phyloP scores from a whole-genome alignment of 768 basidiomycete genomes.

The Termitomyces bulborhizus region DNA sequence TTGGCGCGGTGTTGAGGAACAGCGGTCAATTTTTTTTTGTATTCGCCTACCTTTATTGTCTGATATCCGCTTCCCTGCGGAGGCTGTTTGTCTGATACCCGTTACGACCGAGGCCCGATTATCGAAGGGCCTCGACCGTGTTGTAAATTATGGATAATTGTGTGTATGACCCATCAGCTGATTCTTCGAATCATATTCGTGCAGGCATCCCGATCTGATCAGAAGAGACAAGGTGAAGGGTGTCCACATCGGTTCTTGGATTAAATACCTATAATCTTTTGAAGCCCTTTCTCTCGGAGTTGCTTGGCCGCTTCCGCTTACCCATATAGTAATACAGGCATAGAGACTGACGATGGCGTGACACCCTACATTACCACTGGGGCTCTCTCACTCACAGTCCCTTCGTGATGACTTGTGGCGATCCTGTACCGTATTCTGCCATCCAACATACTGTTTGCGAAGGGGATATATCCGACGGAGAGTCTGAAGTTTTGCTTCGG shows the following conservation, averaged over 20 bases:
- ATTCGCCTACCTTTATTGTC: too few species aligned
- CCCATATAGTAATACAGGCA: neutral
- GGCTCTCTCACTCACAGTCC: neutral
- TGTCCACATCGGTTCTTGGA: neutral
- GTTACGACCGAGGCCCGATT: too few species aligned
- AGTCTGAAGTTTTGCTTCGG: neutral
- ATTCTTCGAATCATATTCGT: too few species aligned
- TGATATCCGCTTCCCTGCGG: too few species aligned
- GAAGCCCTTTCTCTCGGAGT: neutral
- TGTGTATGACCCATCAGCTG: too few species aligned
- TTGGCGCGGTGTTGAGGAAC: too few species aligned
- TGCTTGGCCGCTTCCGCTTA: neutral
- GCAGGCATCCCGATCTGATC: too few species aligned
- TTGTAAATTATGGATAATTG: too few species aligned
- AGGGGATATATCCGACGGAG: neutral
- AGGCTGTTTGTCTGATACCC: too few species aligned
- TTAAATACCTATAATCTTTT: neutral
- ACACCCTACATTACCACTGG: neutral
- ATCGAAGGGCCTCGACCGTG: too few species aligned
- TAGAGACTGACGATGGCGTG: neutral
- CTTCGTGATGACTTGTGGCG: neutral
- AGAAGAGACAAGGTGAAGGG: too few species aligned
- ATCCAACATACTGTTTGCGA: neutral
- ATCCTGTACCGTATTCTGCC: neutral
- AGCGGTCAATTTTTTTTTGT: too few species aligned